These are phyloP conservation scores for Infundibulicybe gibba DNA, from an alignment of 768 basidiomycete species.

Conservation along the genomic window DNA sequence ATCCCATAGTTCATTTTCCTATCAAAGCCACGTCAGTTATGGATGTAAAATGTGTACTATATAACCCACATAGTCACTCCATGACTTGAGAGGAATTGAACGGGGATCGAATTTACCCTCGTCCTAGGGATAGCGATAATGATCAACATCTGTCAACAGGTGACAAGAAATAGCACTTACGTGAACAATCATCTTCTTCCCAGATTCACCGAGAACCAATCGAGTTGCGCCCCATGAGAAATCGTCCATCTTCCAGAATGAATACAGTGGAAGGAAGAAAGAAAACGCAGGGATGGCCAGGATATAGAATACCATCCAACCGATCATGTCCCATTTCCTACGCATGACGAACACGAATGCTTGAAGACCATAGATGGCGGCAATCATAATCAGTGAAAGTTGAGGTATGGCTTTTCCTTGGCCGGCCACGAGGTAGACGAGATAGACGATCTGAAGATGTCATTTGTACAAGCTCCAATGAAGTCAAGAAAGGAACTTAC, in stretches of 20 bases:
- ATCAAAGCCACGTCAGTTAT: constrained; percentile 1
- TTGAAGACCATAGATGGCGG: constrained; percentile 92
- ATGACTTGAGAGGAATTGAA: constrained; percentile 91
- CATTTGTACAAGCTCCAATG: constrained; percentile 8
- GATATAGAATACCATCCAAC: constrained; percentile 97
- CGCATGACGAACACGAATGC: constrained; percentile 88
- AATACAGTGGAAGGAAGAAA: constrained; percentile 89
- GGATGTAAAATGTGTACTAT: not conserved
- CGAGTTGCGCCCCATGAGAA: constrained; percentile 96
- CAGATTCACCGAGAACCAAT: constrained; percentile 89
- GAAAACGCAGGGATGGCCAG: constrained; percentile 92
- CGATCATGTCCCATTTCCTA: constrained; percentile 98
- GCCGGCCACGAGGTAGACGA: constrained; percentile 76
- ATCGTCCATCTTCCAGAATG: constrained; percentile 98
- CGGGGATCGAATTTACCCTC: constrained; percentile 97
- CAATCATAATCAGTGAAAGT: constrained; percentile 89
- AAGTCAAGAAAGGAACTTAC: constrained; percentile 43
- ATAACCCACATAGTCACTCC: constrained; percentile 85
- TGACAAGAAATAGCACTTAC: constrained; percentile 41
- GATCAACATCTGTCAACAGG: constrained; percentile 4
- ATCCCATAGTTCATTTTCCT: constrained; percentile 98
- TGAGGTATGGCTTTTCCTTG: constrained; percentile 67
- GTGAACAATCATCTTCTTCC: constrained; percentile 94
- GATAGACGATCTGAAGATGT: constrained; percentile 68
- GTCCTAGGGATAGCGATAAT: constrained; percentile 50